Conservation (phyloP, 768 basidiomycete species). For the Tremella mesenterica region DNA sequence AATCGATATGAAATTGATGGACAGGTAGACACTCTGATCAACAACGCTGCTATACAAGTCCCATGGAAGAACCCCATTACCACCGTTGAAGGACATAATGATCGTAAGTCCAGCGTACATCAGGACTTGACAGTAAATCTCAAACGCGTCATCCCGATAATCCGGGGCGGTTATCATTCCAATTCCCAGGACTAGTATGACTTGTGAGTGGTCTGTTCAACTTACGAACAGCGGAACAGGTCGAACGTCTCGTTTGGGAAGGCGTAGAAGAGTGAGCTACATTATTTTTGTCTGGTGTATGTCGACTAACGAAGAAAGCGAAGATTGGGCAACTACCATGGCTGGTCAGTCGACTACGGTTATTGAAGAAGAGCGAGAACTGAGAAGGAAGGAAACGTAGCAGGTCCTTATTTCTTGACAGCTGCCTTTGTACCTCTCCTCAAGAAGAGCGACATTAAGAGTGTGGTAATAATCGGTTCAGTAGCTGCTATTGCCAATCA, state of each 20-base stretch:
- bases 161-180: no score
- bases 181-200: no score
- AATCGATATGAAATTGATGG: background rate
- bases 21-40: constrained; percentile 24
- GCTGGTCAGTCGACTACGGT: background rate
- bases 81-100: constrained; percentile 15
- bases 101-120: constrained; percentile 15
- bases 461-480: constrained; percentile 32
- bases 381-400: background rate
- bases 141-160: no score
- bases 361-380: background rate
- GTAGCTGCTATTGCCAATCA: constrained; percentile 34
- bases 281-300: background rate
- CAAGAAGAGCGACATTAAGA: constrained; percentile 19
- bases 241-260: constrained; percentile 11
- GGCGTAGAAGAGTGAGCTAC: constrained; percentile 23
- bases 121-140: no score
- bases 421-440: constrained; percentile 29
- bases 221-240: constrained; percentile 11
- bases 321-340: background rate
- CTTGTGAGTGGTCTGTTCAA: background rate
- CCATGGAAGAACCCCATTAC: constrained; percentile 21
- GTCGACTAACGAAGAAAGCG: background rate
- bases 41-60: constrained; percentile 31
- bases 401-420: constrained; percentile 30